Base-by-base conservation (phyloP, 2,329 filamentous ascomycete genomes). In the Pseudocercospora fuligena region DNA sequence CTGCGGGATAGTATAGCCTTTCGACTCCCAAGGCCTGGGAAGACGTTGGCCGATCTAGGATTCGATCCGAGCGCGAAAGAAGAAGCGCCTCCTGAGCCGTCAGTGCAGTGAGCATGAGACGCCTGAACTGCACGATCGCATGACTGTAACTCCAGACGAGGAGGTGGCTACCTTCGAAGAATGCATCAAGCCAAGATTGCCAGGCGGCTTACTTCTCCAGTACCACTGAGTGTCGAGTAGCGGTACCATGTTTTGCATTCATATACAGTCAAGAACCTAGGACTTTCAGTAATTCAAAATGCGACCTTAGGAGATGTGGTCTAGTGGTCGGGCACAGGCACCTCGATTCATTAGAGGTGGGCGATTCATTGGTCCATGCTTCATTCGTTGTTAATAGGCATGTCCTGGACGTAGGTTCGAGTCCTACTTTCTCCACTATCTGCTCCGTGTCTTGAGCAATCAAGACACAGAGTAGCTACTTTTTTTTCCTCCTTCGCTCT, bases 1-100 rank as follows among this genome's bases (percentile, higher is more conserved):
- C 76, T 12, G 67, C 74, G 12, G 57, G 79, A 54, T 78, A 78
- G 78, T 2, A 61, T 78, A 46, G 72, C 81, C 0, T 82, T 73
- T 64, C 74, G 78, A 29, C 68, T 79, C 9, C 63, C 73, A 16
- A 65, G 74, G 57, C 74, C 73, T 6, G 72, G 73, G 3, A 70
- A 63, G 69, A 73, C 69, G 16, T 59, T 77, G 29, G 70, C 70
- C 43, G 64, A 68, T 25, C 66, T 74, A n/a, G 72, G 74, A 9
- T 43, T 72, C 43, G 59, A 49, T 11, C 43, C 47, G 16, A 2
- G 33, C n/a, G 27, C 57, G 33, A 33, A 49, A 53, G 65, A 53
- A 16, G 57, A 64, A 19, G 64, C 40, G 46, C 56, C 60, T 2
- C 63, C 61, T 16, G 64, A 61, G 63, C 67, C 67, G 46, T 65